Evolutionary conservation across 345 rosid species (phyloP).

Genomic region (Salix suchowensis): DNA sequence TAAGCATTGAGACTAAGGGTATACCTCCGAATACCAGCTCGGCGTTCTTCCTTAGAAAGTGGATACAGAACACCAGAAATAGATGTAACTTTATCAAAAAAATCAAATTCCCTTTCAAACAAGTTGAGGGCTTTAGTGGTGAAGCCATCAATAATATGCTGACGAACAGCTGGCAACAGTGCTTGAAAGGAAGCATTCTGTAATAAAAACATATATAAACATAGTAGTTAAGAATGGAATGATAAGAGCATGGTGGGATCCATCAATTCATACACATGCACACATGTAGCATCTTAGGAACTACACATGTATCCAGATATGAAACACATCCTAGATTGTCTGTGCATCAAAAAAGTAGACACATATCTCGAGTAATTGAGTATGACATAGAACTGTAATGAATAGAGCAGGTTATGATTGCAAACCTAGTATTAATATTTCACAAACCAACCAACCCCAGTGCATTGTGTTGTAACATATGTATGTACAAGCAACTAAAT

Average conservation of each 20-base stretch:
- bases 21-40: constrained; percentile 92
- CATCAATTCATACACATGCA: not conserved
- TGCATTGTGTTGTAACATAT: not conserved
- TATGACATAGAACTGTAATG: not conserved
- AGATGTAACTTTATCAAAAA: constrained; percentile 92
- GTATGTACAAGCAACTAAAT: not conserved
- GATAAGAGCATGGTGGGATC: not conserved
- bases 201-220: constrained; percentile 21
- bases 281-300: not conserved
- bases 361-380: not conserved
- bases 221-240: constrained; percentile 8
- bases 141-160: constrained; percentile 83
- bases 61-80: constrained; percentile 77
- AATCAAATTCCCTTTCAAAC: constrained; percentile 84
- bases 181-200: constrained; percentile 80
- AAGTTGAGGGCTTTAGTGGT: constrained; percentile 66
- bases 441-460: not conserved
- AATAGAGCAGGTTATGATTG: not conserved
- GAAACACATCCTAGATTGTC: not conserved
- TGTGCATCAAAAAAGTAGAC: not conserved
- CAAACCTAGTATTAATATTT: not conserved
- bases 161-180: constrained; percentile 70
- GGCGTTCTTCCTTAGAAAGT: constrained; percentile 90
- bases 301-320: not conserved
- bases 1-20: constrained; percentile 7